Evolutionary conservation across 106 monocot genomes (phyloP), one percentile per base, ranked within the genome.

Genomic region (Dendrobium nobile): DNA sequence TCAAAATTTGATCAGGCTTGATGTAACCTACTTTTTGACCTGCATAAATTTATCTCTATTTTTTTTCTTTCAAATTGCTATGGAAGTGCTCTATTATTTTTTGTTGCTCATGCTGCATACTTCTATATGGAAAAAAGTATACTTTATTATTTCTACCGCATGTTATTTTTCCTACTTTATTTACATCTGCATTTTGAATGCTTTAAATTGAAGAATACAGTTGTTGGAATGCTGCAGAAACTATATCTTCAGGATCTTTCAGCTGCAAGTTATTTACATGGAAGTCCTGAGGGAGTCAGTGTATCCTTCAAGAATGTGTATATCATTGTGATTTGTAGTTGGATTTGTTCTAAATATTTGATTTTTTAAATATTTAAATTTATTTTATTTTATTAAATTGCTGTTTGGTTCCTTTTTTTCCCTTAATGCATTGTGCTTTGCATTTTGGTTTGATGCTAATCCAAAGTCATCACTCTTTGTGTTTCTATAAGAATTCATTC

Each of bases 231-330:
- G 93, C 84, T 74, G 47, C 75, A 80, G 41, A 73, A 82, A 54
- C 40, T 59, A 82, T 77, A 54, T 86, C 33, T 83, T 83, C 77
- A 83, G 87, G 74, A 82, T 85, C 80, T 91, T 95, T 70, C 86
- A 88, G 75, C 91, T 99, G 41, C 99, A 99, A 79, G 86, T 95
- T 80, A 85, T 99, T 75, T 99, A 87, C 41, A 83, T 99, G 95
- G 93, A 90, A 82, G 93, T 93, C 11, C 54, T 99, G 43, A 86
- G 91, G 86, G 95, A 95, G 84, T 84, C 95, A 24, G 79, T 84
- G 98, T 99, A 99, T 99, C 98, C 92, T 93, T 83, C 18, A 70
- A 56, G 67, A 31, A 54, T 44, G 45, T 47, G 20, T 43, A 7
- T 33, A 2, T 11, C 10, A 43, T 41, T 5, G 17, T 43, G 41